A percentile compares a stretch with the other conserved stretches of the same genome.
Evolutionary conservation across 1,139 yeast genomes (phyloP).

Genomic region (Suhomyces bolitotheri): DNA sequence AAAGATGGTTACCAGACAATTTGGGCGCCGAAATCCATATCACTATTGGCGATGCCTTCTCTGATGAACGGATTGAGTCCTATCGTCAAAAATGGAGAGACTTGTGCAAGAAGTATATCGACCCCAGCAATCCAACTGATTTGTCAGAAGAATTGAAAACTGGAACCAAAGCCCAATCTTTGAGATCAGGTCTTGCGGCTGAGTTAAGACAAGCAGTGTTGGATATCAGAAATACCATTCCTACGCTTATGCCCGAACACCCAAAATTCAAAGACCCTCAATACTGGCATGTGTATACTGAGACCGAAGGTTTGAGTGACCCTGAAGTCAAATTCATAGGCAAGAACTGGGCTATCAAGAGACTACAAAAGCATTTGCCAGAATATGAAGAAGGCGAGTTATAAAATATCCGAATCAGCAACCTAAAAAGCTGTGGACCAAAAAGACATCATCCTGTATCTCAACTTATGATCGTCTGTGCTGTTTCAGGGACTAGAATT

Average conservation of each 20-base stretch:
- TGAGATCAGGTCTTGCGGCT: constrained; percentile 72
- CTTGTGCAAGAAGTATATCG: constrained; percentile 55
- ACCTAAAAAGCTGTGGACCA: too few species aligned
- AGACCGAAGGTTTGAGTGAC: constrained; percentile 63
- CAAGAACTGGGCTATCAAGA: constrained; percentile 74
- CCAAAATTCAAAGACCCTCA: constrained; percentile 62
- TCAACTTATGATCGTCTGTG: too few species aligned
- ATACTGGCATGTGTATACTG: constrained; percentile 72
- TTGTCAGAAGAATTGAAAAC: constrained; percentile 59
- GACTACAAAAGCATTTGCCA: constrained; percentile 60
- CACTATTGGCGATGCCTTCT: constrained; percentile 70
- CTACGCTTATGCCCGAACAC: constrained; percentile 50
- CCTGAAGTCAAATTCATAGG: constrained; percentile 72
- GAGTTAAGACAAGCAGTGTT: constrained; percentile 66
- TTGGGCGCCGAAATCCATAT: constrained; percentile 69
- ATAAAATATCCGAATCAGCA: too few species aligned
- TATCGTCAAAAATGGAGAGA: constrained; percentile 70
- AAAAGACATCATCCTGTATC: too few species aligned
- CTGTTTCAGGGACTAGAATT: too few species aligned
- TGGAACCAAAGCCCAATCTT: constrained; percentile 61
- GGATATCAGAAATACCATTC: constrained; percentile 51
- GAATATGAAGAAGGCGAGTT: constrained; percentile 29
- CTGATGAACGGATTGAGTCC: constrained; percentile 56
- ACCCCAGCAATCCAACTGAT: constrained; percentile 54
- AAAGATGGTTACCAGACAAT: constrained; percentile 63